These are phyloP conservation scores for Cydonia oblonga DNA, from an alignment of 331 rosid genomes.

Conservation along the genomic window DNA sequence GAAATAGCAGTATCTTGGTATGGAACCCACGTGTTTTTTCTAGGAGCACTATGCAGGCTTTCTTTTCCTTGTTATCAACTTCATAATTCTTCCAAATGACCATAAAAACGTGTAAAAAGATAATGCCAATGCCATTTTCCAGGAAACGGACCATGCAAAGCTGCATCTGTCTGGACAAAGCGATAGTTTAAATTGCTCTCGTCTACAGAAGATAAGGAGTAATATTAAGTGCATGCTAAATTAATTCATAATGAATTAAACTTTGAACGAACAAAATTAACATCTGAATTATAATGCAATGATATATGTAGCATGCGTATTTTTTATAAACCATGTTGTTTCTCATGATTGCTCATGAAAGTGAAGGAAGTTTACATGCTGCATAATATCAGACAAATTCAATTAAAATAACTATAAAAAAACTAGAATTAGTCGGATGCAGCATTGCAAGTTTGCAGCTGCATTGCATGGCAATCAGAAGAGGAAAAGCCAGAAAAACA, in stretches of 20 bases:
- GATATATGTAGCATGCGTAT: not conserved
- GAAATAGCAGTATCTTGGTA: not conserved
- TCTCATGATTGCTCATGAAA: not conserved
- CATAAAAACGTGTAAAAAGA: too few species aligned
- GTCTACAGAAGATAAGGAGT: accelerated
- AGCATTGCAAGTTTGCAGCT: too few species aligned
- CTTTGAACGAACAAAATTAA: too few species aligned
- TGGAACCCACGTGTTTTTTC: too few species aligned
- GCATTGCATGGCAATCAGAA: too few species aligned
- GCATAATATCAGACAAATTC: not conserved
- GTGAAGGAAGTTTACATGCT: not conserved
- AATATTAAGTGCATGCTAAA: too few species aligned
- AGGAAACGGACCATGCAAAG: not conserved
- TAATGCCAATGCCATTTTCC: too few species aligned
- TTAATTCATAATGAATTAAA: too few species aligned
- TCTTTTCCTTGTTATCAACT: not conserved
- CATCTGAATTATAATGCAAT: too few species aligned
- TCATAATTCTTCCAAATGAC: not conserved
- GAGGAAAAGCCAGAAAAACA: not conserved
- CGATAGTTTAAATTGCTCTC: not conserved
- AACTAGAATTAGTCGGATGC: too few species aligned
- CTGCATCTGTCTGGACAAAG: not conserved
- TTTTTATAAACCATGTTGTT: not conserved
- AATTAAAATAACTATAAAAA: too few species aligned
- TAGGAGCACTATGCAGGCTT: not conserved